Evolutionary conservation across 2,329 filamentous ascomycete species (phyloP).

Genomic region (Trichoderma atrobrunneum): DNA sequence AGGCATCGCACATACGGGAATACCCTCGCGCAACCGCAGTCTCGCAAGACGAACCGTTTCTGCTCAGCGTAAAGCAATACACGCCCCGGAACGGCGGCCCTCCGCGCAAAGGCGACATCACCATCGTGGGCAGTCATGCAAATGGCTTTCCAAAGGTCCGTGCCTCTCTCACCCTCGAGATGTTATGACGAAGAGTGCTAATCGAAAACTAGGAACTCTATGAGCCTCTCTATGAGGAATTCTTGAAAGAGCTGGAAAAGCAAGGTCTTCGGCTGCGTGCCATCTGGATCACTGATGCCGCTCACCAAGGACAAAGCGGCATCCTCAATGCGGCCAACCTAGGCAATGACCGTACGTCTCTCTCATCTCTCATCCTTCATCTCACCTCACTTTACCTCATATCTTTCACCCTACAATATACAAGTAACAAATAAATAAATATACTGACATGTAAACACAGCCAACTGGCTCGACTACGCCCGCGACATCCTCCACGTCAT

Average conservation of each 20-base stretch:
- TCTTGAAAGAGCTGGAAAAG: conserved; percentile 56
- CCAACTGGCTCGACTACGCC: conserved; percentile 81
- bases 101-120: conserved; percentile 73
- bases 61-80: conserved; percentile 84
- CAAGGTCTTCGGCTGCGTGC: conserved; percentile 68
- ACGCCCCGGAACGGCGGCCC: conserved; percentile 67
- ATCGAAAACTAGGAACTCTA: conserved; percentile 68
- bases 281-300: conserved; percentile 90
- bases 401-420: background rate
- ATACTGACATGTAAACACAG: conserved; percentile 39
- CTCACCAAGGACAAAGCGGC: conserved; percentile 77
- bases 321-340: conserved; percentile 71
- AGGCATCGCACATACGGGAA: conserved; percentile 76
- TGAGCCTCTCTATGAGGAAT: conserved; percentile 85
- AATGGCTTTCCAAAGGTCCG: conserved; percentile 87
- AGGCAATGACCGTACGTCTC: conserved; percentile 74
- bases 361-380: background rate
- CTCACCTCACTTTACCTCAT: too few relatives aligned
- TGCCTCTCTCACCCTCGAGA: background rate
- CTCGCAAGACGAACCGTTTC: conserved; percentile 70
- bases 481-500: conserved; percentile 82
- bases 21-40: conserved; percentile 70
- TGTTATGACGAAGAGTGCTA: background rate
- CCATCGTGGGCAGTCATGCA: conserved; percentile 81
- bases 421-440: background rate